Evolutionary conservation across 305 asterid species (phyloP).

Genomic region (Caryopteris hybrid): DNA sequence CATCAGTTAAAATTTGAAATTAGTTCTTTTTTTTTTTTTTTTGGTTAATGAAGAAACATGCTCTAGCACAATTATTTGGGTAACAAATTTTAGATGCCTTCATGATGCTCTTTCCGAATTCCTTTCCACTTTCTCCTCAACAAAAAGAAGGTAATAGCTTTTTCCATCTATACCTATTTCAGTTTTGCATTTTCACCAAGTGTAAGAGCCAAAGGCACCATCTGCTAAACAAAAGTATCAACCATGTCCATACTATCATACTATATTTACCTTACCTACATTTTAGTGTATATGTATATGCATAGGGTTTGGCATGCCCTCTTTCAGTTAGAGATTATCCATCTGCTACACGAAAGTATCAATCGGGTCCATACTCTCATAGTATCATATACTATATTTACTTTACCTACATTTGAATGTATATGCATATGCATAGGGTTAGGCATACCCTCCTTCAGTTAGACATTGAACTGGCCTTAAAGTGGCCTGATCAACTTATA

Average conservation of each 20-base stretch:
- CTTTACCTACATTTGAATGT: background rate
- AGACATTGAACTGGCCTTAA: constrained; percentile 2
- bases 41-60: background rate
- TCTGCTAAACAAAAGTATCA: background rate
- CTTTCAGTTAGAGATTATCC: too few species aligned
- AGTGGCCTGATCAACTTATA: background rate
- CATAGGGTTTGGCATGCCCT: too few species aligned
- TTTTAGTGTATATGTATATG: background rate
- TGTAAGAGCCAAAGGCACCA: background rate
- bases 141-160: background rate
- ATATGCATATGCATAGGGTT: background rate
- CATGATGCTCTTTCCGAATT: background rate
- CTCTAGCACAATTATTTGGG: background rate
- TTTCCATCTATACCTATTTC: background rate
- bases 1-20: too few species aligned
- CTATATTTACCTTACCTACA: background rate
- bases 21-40: too few species aligned
- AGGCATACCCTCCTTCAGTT: too few species aligned
- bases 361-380: background rate
- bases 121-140: background rate
- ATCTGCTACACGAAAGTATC: background rate
- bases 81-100: background rate
- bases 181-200: background rate
- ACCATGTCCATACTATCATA: background rate
- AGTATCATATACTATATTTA: background rate